A percentile compares a stretch with the other conserved stretches of the same genome.
These are phyloP conservation scores for Polymyxa betae DNA, from an alignment of 208 protist genomes.

Conservation along the genomic window DNA sequence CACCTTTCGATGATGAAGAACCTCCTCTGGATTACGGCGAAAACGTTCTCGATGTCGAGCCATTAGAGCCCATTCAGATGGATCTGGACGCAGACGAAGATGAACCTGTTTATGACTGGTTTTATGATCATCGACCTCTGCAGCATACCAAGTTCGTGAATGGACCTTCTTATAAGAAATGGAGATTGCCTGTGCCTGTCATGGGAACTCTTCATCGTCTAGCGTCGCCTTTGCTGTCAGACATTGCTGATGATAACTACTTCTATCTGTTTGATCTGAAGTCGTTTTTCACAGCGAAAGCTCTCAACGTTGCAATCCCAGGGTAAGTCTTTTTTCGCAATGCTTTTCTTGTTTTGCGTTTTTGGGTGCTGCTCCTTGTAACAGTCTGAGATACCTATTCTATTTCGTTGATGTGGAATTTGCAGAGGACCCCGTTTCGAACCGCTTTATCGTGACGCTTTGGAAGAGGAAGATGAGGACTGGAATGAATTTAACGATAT, in stretches of 20 bases:
- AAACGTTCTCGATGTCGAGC: constrained; percentile 90
- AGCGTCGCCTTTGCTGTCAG: constrained; percentile 81
- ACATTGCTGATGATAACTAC: constrained; percentile 95
- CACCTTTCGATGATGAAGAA: constrained; percentile 98
- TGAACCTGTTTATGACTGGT: constrained; percentile 92
- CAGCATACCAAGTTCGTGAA: constrained; percentile 80
- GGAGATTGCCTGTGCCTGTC: constrained; percentile 92
- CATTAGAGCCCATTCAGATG: constrained; percentile 87
- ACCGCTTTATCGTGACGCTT: constrained; percentile 87
- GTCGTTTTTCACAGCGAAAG: constrained; percentile 99
- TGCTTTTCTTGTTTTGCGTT: background rate
- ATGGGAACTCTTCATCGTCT: constrained; percentile 92
- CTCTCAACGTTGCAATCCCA: constrained; percentile 98
- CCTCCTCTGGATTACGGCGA: constrained; percentile 97
- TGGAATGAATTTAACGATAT: constrained; percentile 99
- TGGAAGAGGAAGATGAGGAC: constrained; percentile 79
- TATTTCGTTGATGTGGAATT: background rate
- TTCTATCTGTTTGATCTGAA: constrained; percentile 99
- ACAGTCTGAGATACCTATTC: background rate
- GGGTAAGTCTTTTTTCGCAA: constrained; percentile 62
- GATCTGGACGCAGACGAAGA: constrained; percentile 98
- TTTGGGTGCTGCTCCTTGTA: background rate
- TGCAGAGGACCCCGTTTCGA: constrained; percentile 96
- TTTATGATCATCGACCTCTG: constrained; percentile 65
- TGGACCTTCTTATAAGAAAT: constrained; percentile 91